A percentile compares a stretch with the other conserved stretches of the same genome.
Evolutionary conservation across 176 grass and related monocot species (phyloP).

Genomic region (Raddia distichophylla): DNA sequence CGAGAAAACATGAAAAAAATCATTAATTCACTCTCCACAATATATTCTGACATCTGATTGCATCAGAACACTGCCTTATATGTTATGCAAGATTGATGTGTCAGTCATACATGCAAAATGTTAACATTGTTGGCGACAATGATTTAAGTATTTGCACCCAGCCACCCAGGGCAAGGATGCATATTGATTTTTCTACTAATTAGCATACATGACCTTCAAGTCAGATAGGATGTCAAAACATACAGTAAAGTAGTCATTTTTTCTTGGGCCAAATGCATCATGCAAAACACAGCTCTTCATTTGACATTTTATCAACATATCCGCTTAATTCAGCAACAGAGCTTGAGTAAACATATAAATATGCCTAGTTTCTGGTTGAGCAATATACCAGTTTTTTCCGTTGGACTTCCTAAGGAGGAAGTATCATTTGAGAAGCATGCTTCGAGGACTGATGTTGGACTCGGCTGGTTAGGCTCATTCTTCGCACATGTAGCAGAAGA

Average conservation of each 20-base stretch:
- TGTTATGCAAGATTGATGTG: neutral
- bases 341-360: neutral
- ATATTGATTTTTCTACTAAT: neutral
- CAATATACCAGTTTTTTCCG: slow-evolving; percentile 51
- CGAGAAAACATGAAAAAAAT: neutral
- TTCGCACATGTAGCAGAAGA: slow-evolving; percentile 31
- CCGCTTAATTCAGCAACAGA: neutral
- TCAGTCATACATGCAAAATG: neutral
- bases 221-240: neutral
- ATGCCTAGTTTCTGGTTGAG: neutral
- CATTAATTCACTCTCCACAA: neutral
- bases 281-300: neutral
- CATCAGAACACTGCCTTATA: neutral
- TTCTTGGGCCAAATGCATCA: neutral
- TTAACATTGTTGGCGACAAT: neutral
- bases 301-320: neutral
- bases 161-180: neutral
- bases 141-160: neutral
- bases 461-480: slow-evolving; percentile 55
- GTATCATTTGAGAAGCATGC: slow-evolving; percentile 67
- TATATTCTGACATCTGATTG: neutral
- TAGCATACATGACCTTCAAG: neutral
- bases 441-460: slow-evolving; percentile 71
- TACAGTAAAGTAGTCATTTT: neutral
- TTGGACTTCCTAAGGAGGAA: slow-evolving; percentile 60